These are phyloP conservation scores for Ustilago nuda DNA, from an alignment of 1,284 basidiomycete genomes.

Conservation along the genomic window DNA sequence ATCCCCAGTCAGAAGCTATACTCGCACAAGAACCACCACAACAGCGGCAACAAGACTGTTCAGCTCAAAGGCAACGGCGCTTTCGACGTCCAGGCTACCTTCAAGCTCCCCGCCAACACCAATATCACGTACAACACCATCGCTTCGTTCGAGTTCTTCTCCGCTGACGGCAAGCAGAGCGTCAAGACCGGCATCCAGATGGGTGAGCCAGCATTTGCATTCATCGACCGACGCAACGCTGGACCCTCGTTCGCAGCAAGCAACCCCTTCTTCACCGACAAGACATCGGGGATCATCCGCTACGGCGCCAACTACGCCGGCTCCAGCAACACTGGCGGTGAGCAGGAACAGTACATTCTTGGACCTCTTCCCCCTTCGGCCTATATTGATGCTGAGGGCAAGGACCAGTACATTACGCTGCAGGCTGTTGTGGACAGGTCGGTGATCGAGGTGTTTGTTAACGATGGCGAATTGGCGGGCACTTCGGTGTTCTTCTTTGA, in stretches of 20 bases:
- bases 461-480: conserved; percentile 57
- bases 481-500: conserved; percentile 57
- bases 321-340: background rate
- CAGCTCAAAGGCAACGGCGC: conserved; percentile 62
- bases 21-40: conserved; percentile 19
- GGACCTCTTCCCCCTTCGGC: conserved; percentile 32
- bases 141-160: conserved; percentile 44
- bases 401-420: conserved; percentile 42
- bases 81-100: conserved; percentile 67
- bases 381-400: conserved; percentile 18
- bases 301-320: conserved; percentile 46
- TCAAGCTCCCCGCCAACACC: conserved; percentile 45
- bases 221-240: conserved; percentile 67
- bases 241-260: conserved; percentile 57
- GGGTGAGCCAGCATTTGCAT: conserved; percentile 64
- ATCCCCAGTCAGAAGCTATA: conserved; percentile 50
- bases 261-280: conserved; percentile 69
- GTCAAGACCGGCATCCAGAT: conserved; percentile 52
- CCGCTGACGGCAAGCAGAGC: conserved; percentile 39
- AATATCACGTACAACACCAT: conserved; percentile 45
- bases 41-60: conserved; percentile 56
- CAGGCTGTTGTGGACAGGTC: conserved; percentile 65
- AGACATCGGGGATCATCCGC: conserved; percentile 49
- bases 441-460: conserved; percentile 67
- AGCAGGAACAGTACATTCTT: conserved; percentile 31